Evolutionary conservation across 2,329 filamentous ascomycete species (phyloP).

Genomic region (Mollisiaceae sp.): DNA sequence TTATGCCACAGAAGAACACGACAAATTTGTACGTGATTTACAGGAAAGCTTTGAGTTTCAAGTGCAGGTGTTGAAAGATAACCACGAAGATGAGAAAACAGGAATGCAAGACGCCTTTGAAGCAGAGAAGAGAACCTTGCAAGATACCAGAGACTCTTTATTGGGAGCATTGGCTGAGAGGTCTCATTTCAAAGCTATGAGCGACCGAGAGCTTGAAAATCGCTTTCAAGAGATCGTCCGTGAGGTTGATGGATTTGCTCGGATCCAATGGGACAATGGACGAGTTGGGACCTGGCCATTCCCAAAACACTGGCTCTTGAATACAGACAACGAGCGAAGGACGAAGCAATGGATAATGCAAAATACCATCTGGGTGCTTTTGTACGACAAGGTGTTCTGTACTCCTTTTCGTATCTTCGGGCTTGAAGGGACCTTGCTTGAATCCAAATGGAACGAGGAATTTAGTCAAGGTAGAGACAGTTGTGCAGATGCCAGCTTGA

Average conservation of each 20-base stretch:
- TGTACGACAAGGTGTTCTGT: conserved; percentile 19
- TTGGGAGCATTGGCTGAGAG: conserved; percentile 9
- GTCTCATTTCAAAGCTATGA: conserved; percentile 24
- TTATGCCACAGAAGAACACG: too few relatives aligned
- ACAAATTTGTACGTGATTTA: too few relatives aligned
- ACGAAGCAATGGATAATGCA: conserved; percentile 22
- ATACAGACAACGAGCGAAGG: conserved; percentile 9
- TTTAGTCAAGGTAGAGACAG: conserved; percentile 10
- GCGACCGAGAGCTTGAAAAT: conserved; percentile 17
- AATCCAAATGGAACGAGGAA: conserved; percentile 16
- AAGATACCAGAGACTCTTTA: conserved; percentile 5
- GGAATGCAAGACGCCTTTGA: too few relatives aligned
- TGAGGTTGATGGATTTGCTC: conserved; percentile 23
- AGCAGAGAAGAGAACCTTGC: not conserved
- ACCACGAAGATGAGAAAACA: too few relatives aligned
- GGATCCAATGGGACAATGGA: conserved; percentile 14
- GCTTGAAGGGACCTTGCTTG: conserved; percentile 13
- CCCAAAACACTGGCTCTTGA: not conserved
- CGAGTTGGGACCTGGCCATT: conserved; percentile 10
- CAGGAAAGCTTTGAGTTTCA: too few relatives aligned
- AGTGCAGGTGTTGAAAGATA: too few relatives aligned
- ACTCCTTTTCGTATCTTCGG: conserved; percentile 19
- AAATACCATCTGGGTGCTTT: conserved; percentile 20
- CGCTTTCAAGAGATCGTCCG: conserved; percentile 14
- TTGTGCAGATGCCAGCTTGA: not conserved